Evolutionary conservation across 2,329 filamentous ascomycete species (phyloP), one percentile per base, ranked within the genome.

Genomic region (Sclerotinia glacialis): DNA sequence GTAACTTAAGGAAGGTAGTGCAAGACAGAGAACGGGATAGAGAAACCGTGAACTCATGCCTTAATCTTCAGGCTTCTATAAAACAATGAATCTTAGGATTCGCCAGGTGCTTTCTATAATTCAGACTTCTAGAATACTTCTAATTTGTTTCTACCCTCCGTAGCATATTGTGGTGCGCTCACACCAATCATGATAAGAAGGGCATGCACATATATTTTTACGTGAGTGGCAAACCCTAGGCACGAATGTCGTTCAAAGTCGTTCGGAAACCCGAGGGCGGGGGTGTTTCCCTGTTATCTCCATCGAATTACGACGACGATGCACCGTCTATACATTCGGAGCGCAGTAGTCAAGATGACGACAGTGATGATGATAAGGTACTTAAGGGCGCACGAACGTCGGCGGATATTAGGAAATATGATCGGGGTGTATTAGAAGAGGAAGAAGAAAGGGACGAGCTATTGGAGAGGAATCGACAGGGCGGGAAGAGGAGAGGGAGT

Each of bases 311-410:
- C 68, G 75, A 76, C 59, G 75, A 75, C 53, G 89, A 92, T 77
- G 87, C 86, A 64, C 80, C 85, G 16, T 90, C 88, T 8, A 78
- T 91, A 52, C 84, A 87, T 73, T 87, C 83, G 72, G 75, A 74
- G 46, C 84, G 85, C 69, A 87, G 84, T 79, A 89, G 90, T 74
- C 89, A 91, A 76, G 89, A 92, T 74, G 89, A 86, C 67, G 89
- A 92, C 75, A 90, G 87, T 78, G 89, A 92, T 71, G 89, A 92
- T 76, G 89, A 92, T 76, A 82, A 90, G 73, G 81, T 91, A 64
- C 79, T 90, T 69, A 80, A 83, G 67, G 84, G 84, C 11, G 87
- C 87, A 44, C 84, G 89, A 58, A 90, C 87, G 70, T 91, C 88
- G 74, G 80, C 84, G 65, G 90, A 93, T 76, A 81, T 92, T 66